Evolutionary conservation across 2,329 filamentous ascomycete genomes (phyloP), one percentile per base, ranked within the genome.

Genomic region (Penicillium sp.): DNA sequence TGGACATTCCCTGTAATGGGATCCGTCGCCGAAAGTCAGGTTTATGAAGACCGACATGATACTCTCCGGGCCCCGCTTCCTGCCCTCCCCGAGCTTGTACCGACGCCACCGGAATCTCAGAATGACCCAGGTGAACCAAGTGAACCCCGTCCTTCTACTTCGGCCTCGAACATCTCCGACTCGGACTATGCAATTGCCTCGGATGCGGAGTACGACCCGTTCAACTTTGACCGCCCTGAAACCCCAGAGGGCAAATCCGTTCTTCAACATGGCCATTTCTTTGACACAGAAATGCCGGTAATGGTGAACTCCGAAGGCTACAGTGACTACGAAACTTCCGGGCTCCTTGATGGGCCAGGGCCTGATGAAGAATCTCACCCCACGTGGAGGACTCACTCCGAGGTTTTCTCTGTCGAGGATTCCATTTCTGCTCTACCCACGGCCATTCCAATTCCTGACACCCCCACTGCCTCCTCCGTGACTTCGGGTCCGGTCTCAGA

Each of bases 1-100:
- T 85, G 82, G 82, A 82, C 77, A 11, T 84, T 84, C 57, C 80
- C 81, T 7, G 68, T 74, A 3, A 76, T 75, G 70, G 70, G 56
- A 6, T 50, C 67, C 1, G 47, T 66, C 22, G 43, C 55, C 16
- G 55, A 44, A 3, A 62, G 54, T 40, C 11, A 51, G 29, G 14
- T 32, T 32, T 36, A 65, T 11, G 45, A 58, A 14, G 67, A 64
- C 36, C 67, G 63, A n/a, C 59, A 68, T 39, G 66, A 71, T 38
- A 75, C 72, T 18, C 60, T 75, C 27, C 67, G 65, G 27, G 71
- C 71, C 21, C 64, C 69, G 9, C 54, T 64, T n/a, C 56, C 58
- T 14, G 54, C 69, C 8, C 53, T 64, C 14, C 55, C 58, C 16
- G 55, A 47, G 3, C 39, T 63, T 8, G 57, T 61, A 13, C 55